Conservation (phyloP, 768 basidiomycete genomes). For the Asterophora lycoperdoides region DNA sequence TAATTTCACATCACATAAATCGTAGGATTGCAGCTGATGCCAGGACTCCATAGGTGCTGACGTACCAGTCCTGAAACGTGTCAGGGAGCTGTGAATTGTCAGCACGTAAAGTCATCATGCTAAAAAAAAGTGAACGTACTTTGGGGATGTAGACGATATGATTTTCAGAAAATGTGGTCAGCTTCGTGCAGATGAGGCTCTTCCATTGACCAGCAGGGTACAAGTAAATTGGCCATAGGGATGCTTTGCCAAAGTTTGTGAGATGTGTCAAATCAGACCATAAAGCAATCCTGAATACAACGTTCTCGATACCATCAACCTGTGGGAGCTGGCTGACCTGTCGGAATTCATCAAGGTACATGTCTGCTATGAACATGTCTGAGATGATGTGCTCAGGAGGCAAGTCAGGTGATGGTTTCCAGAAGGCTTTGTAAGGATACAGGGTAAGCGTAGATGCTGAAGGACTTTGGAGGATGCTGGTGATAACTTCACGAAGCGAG, state of each 20-base stretch:
- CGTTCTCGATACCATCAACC: too few species aligned
- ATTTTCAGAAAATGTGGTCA: neutral
- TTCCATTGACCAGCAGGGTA: neutral
- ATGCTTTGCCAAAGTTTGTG: neutral
- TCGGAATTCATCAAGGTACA: neutral
- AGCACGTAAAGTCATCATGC: too few species aligned
- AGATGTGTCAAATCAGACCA: neutral
- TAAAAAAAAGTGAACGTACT: too few species aligned
- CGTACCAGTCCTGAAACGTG: too few species aligned
- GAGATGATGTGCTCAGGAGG: neutral
- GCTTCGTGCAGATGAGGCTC: neutral
- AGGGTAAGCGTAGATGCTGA: too few species aligned
- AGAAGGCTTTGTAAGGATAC: conserved; percentile 16
- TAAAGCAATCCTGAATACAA: neutral
- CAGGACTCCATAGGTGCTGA: neutral
- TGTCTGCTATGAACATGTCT: neutral
- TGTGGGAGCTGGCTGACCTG: neutral
- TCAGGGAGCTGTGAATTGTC: too few species aligned
- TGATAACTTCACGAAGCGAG: too few species aligned
- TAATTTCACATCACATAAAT: neutral
- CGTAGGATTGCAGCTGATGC: neutral
- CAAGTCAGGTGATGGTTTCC: conserved; percentile 9
- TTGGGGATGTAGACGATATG: neutral
- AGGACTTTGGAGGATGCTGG: too few species aligned
- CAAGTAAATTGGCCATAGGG: neutral